Evolutionary conservation across 345 rosid genomes (phyloP), one percentile per base, ranked within the genome.

Genomic region (Linum lewisii): DNA sequence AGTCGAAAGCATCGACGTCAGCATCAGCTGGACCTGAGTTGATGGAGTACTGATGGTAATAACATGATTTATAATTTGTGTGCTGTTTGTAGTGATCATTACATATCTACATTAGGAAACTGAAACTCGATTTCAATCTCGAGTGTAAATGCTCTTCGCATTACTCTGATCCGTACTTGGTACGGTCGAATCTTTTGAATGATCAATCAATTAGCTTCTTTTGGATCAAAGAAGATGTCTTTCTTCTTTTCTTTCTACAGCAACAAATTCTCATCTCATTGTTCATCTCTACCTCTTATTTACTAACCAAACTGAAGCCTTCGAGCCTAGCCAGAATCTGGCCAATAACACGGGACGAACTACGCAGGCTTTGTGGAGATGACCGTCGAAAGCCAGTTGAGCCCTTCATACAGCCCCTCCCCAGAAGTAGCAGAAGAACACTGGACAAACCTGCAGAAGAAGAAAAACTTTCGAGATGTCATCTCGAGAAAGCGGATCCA

Each of bases 41-140:
- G 18, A 85, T 82, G 97, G 81, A 72, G 34, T 22, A 66, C n/a
- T 75, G 61, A 69, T 45, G 21, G 6, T 1, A 8, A 8, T 29
- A 29, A 29, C 7, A 3, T 29, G 34, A 5, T 29, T 29, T 29
- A 5, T 29, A 29, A 8, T 1, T 29, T 29, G 34, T 29, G 34
- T 29, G 4, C 34, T 29, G n/a, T n/a, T 26, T 29, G 34, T 29
- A 29, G 2, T 29, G 34, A 29, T 5, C 34, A 29, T 4, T 29
- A 4, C 34, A 29, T 29, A 29, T 29, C 34, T 29, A 29, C 0
- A 8, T 8, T 29, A 29, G 34, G 34, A 29, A 29, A 29, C 34
- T 29, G 34, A 29, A 4, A 1, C n/a, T 29, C 34, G 34, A 8
- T 29, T 1, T 5, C 34, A 29, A 3, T 3, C 7, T 29, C 34